Base-by-base conservation (phyloP, 345 rosid genomes). In the Populus euphratica region DNA sequence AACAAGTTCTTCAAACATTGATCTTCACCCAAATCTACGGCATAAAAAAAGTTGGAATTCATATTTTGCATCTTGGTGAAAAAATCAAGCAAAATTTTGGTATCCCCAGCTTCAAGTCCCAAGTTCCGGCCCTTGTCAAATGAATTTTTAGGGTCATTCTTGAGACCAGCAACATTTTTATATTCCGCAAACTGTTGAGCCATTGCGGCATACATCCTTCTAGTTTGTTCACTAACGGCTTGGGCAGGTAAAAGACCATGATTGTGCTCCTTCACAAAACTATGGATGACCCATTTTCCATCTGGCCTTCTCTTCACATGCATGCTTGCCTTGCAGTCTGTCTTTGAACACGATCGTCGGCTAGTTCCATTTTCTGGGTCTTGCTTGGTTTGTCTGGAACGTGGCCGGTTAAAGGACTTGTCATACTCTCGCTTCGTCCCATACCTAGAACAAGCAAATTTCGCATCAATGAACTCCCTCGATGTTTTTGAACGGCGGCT, bases 261-360 rank as follows among this genome's bases (percentile, higher is more conserved):
- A 70, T 90, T 90, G n/a, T 90, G 94, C 72, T 87, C 90, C 76
- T 87, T 89, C 17, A 89, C 70, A 82, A 90, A 90, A 75, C 85
- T 86, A 76, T 90, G 94, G 80, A 89, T 90, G 17, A 87, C 84
- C 94, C 92, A 90, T 73, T 82, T 89, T 72, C 92, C 94, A 84
- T 87, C 91, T 0, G 84, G 72, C 78, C 82, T 90, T 79, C 94
- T 89, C 89, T 90, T 90, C 70, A 90, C 94, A 81, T 90, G 94
- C 94, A 90, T 90, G 84, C 94, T 87, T 10, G 94, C 92, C 69
- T 89, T 90, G 73, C 94, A 90, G 75, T 89, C 91, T 11, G 94
- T 90, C 82, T 90, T 90, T 0, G 83, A 81, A 44, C 92, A 86
- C 0, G 90, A 83, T 67, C 94, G 69, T 20, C 92, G 73, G 33